Base-by-base conservation (phyloP, 768 basidiomycete species). In the Pisolithus tinctorius region DNA sequence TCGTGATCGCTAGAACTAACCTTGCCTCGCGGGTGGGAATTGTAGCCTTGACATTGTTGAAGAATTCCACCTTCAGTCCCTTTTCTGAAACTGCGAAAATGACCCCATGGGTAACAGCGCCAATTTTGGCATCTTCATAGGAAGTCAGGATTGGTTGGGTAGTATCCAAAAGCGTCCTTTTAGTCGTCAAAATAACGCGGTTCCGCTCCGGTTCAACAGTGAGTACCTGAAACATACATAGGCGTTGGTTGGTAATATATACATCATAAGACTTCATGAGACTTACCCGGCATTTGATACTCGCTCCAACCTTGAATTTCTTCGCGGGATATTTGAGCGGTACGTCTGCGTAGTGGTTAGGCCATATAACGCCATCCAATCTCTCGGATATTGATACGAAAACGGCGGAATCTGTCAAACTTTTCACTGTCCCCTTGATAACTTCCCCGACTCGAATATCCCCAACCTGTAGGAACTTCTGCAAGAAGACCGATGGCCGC, bases 311-410 rank as follows among this genome's bases (percentile, higher is more conserved):
- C 62, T 91, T 93, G 74, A 96, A 99, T 54, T 86, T 79, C 69
- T 84, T 90, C 40, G 91, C 83, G 9, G 95, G 95, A 64, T 97
- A 88, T 63, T 93, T 96, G 59, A 98, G 76, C n/a, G 73, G 65
- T 60, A 98, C 93, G 66, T 99, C 96, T 10, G 96, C 93, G 64
- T 89, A 96, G 64, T 98, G 96, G 54, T 83, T 80, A 0, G 94
- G 93, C 88, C 91, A 96, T 20, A 97, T 76, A 26, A 96, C 86
- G 27, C 90, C 96, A 61, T 96, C 92, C 30, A 97, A 83, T 53
- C 80, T 89, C 5, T 90, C 92, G 4, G 86, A 82, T 50, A 98
- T 74, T 27, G 88, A 83, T 39, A 98, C 82, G 61, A 96, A 95
- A 36, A 99, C 70, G 0, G 81, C 86, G 31, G 80, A 76, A 51